phyloP scores from a whole-genome alignment of 495 filamentous ascomycete genomes.

The Penicillium paradoxum region DNA sequence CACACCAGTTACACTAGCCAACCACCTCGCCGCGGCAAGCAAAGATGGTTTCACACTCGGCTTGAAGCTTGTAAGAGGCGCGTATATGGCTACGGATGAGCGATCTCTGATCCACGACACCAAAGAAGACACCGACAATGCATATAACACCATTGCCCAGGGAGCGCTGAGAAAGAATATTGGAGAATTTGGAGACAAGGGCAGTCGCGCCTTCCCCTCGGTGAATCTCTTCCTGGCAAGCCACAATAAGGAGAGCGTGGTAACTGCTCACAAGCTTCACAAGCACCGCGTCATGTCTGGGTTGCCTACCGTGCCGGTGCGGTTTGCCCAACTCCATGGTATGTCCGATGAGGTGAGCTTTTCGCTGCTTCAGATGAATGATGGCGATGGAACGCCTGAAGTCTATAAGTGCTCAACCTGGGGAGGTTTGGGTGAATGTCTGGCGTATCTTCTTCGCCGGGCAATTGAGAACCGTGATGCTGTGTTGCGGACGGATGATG shows the following conservation, averaged over 20 bases:
- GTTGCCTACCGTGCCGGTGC: slow-evolving; percentile 33
- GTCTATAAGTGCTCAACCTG: slow-evolving; percentile 86
- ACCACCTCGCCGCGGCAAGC: slow-evolving; percentile 57
- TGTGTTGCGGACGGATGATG: slow-evolving; percentile 64
- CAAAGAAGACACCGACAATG: slow-evolving; percentile 66
- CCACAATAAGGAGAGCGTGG: slow-evolving; percentile 36
- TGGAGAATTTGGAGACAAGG: slow-evolving; percentile 44
- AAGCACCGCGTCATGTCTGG: slow-evolving; percentile 25
- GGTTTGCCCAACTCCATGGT: slow-evolving; percentile 68
- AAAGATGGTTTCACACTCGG: slow-evolving; percentile 69
- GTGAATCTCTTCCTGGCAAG: slow-evolving; percentile 41
- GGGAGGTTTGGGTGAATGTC: slow-evolving; percentile 78
- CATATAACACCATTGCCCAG: slow-evolving; percentile 53
- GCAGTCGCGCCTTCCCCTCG: slow-evolving; percentile 22
- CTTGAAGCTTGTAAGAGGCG: slow-evolving; percentile 83
- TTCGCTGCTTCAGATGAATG: slow-evolving; percentile 55
- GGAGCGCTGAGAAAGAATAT: slow-evolving; percentile 32
- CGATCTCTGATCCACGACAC: slow-evolving; percentile 68
- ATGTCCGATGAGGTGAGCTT: slow-evolving; percentile 92
- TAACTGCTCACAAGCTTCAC: slow-evolving; percentile 30
- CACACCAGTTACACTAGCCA: slow-evolving; percentile 53
- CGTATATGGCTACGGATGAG: slow-evolving; percentile 77
- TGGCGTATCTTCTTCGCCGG: slow-evolving; percentile 80
- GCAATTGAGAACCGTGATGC: slow-evolving; percentile 89
- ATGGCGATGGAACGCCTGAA: slow-evolving; percentile 39